Percentiles rank a stretch among this genome's conserved stretches.
phyloP scores from a whole-genome alignment of 2,329 filamentous ascomycete species.

The Fusarium sp. region DNA sequence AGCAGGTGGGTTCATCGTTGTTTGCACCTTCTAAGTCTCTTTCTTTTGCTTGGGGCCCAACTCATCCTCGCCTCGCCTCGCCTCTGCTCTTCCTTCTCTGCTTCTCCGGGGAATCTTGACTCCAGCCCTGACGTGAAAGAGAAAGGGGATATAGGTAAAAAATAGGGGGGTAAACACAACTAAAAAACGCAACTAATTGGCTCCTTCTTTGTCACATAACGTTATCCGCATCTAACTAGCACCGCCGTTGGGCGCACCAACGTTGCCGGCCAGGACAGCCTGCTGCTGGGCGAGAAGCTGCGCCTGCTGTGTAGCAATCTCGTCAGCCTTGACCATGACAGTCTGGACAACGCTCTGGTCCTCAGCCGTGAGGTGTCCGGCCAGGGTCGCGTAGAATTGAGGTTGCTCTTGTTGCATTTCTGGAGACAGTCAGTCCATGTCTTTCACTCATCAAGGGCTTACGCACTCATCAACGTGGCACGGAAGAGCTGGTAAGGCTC shows the following conservation, averaged over 20 bases:
- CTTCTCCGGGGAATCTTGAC: conserved; percentile 45
- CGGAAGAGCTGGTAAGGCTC: conserved; percentile 95
- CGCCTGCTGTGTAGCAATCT: conserved; percentile 52
- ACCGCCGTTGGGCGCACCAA: conserved; percentile 42
- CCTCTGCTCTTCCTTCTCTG: conserved; percentile 26
- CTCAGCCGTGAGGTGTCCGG: conserved; percentile 80
- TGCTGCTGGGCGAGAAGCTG: conserved; percentile 47
- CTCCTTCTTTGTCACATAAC: conserved; percentile 28
- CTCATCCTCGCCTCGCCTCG: not conserved
- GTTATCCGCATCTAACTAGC: conserved; percentile 35
- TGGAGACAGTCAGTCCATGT: conserved; percentile 54
- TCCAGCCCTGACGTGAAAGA: conserved; percentile 42
- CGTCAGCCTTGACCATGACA: conserved; percentile 74
- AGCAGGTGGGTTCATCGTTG: conserved; percentile 42
- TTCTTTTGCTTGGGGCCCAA: conserved; percentile 45
- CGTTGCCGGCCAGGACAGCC: conserved; percentile 29
- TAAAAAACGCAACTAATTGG: conserved; percentile 32
- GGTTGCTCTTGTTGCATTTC: conserved; percentile 92
- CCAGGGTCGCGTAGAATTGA: conserved; percentile 85
- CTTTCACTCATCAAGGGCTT: not conserved
- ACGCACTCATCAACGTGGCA: conserved; percentile 83
- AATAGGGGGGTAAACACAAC: conserved; percentile 39
- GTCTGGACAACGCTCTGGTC: conserved; percentile 85
- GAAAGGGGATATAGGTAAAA: conserved; percentile 43
- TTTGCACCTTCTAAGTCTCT: conserved; percentile 46